Base-by-base conservation (phyloP, 116 monocot species). In the Dioscorea cayenensis region DNA sequence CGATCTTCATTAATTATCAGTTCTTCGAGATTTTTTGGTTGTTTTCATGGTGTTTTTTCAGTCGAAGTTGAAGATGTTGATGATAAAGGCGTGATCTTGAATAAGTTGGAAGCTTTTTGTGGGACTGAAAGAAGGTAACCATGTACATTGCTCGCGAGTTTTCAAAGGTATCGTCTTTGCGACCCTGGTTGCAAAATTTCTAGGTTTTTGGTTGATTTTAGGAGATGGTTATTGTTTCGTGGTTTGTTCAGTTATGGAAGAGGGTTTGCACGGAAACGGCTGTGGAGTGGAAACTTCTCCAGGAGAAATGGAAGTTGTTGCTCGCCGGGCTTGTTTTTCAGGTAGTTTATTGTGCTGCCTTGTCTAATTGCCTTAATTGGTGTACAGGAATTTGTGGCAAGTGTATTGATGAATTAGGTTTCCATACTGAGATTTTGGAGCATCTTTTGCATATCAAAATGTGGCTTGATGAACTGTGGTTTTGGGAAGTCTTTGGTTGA, bases 231-330 rank as follows among this genome's bases (percentile, higher is more conserved):
- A 16, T 69, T 12, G 51, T 50, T 23, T 72, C 14, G 66, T 51
- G 17, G 17, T 14, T 13, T 18, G 9, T 68, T 62, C 59, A 86
- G 86, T 65, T 86, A 71, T 83, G 86, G 86, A 83, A 80, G 73
- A 84, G 49, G 71, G 69, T 87, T 49, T 81, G 36, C 49, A 76
- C 72, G 78, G 87, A 87, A 72, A 74, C 67, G 7, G 20, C 74
- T 12, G 71, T 83, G 66, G 87, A 87, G 59, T 66, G 78, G 50
- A 78, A 81, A 38, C 76, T 87, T 58, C 78, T 87, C 14, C 14
- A 35, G 67, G 84, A 87, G 70, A 87, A 87, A 65, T 87, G 87
- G 87, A 80, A 38, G 65, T 67, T 87, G 60, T 75, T 87, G 68
- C 77, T 87, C 20, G 78, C 68, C 2, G 87, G 87, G 7, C 70